Evolutionary conservation across 805 yeast genomes (phyloP).

Genomic region (Candida andamanensis): DNA sequence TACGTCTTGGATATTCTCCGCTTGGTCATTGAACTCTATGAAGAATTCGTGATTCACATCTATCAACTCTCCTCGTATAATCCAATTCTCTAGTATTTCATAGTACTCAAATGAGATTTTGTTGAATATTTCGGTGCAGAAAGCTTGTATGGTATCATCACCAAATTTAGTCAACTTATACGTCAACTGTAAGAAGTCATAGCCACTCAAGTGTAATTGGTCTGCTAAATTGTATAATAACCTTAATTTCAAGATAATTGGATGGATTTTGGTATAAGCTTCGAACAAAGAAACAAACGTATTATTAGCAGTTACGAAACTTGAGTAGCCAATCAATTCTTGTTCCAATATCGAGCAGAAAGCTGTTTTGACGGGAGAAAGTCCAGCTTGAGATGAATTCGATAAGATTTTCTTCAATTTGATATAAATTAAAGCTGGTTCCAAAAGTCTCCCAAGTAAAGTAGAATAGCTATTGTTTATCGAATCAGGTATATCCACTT

Average conservation of each 20-base stretch:
- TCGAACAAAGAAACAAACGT: conserved; percentile 30
- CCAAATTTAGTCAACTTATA: conserved; percentile 55
- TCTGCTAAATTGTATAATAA: conserved; percentile 44
- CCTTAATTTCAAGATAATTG: conserved; percentile 53
- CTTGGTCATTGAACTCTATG: conserved; percentile 28
- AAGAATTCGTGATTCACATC: conserved; percentile 62
- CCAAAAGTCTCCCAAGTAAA: conserved; percentile 52
- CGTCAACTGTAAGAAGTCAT: conserved; percentile 51
- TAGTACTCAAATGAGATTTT: conserved; percentile 55
- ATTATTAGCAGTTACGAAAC: conserved; percentile 29
- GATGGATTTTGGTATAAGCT: conserved; percentile 40
- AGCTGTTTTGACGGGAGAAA: conserved; percentile 60
- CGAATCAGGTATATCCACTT: conserved; percentile 43
- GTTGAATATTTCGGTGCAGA: conserved; percentile 41
- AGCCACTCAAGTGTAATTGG: conserved; percentile 36
- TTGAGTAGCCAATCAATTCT: conserved; percentile 29
- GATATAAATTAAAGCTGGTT: conserved; percentile 66
- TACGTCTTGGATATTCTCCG: conserved; percentile 29
- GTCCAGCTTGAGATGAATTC: conserved; percentile 11
- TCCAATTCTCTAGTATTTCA: conserved; percentile 60
- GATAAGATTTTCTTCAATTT: conserved; percentile 30
- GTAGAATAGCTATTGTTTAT: conserved; percentile 55
- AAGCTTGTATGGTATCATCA: conserved; percentile 44
- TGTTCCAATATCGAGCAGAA: conserved; percentile 46
- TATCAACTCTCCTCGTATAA: conserved; percentile 57